phyloP scores from a whole-genome alignment of 108 stramenopile species.

The Nitzschia putrida region DNA sequence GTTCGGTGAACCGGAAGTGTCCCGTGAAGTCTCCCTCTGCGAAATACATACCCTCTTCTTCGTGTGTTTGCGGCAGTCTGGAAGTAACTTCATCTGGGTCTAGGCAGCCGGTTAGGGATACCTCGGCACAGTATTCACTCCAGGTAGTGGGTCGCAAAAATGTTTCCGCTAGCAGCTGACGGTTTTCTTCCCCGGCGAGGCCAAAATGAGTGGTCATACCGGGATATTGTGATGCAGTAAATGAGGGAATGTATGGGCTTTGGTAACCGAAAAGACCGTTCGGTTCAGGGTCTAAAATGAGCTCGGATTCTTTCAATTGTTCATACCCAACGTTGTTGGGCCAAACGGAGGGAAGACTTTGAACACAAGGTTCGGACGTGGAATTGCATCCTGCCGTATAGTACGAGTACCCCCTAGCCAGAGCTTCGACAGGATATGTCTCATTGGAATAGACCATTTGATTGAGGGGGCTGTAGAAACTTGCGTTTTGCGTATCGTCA shows the following conservation, averaged over 20 bases:
- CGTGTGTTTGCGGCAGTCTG: slow-evolving; percentile 20
- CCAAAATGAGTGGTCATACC: slow-evolving; percentile 38
- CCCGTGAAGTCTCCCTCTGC: slow-evolving; percentile 35
- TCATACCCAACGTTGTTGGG: background rate
- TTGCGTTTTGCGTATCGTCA: background rate
- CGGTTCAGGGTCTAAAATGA: background rate
- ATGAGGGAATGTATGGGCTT: slow-evolving; percentile 42
- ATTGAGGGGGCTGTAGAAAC: slow-evolving; percentile 35
- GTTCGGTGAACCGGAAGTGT: slow-evolving; percentile 39
- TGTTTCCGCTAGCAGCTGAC: slow-evolving; percentile 27
- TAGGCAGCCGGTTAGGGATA: slow-evolving; percentile 33
- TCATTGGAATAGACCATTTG: slow-evolving; percentile 25
- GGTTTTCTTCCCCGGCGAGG: slow-evolving; percentile 19
- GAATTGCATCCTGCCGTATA: background rate
- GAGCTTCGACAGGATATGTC: background rate
- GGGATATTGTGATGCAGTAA: slow-evolving; percentile 33
- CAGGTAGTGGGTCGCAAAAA: slow-evolving; percentile 49
- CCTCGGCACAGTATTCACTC: slow-evolving; percentile 39
- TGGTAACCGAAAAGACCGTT: background rate
- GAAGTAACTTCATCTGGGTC: slow-evolving; percentile 25
- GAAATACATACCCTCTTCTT: slow-evolving; percentile 28
- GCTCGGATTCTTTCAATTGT: background rate
- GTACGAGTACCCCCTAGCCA: background rate
- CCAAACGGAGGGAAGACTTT: slow-evolving; percentile 19
- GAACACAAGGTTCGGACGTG: slow-evolving; percentile 2